Evolutionary conservation across 2,329 filamentous ascomycete genomes (phyloP), one percentile per base, ranked within the genome.

Genomic region (Lojkania enalia): DNA sequence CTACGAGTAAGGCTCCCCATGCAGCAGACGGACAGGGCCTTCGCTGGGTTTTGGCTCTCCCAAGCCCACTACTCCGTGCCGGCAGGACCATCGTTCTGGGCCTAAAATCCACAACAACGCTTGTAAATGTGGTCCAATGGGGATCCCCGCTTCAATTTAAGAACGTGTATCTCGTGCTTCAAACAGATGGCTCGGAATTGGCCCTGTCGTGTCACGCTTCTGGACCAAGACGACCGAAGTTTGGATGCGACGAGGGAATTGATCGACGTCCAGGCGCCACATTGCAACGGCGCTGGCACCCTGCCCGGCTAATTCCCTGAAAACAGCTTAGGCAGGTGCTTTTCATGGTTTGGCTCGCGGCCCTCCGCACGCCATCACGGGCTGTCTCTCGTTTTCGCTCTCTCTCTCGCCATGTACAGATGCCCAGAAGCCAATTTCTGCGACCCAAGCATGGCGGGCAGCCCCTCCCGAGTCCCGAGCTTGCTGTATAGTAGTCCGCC

Each of bases 201-300:
- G 9, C 16, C 20, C 31, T 42, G 31, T 20, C 29, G 39, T 48
- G 44, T 35, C 29, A 43, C 29, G 35, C 39, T 42, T 42, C 44
- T 39, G n/a, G 41, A 44, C 21, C 16, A 21, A 30, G 18, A n/a
- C n/a, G 27, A 5, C 31, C 37, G 39, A 46, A 31, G 39, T 39
- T 33, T 32, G 33, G 35, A 18, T 35, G 35, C 2, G 35, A 44
- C 19, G 31, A 39, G 35, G 27, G 14, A 12, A 30, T n/a, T 20
- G 29, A 29, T 30, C 43, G 32, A 25, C 43, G 37, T 31, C 16
- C 5, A 27, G 27, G 32, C 43, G 36, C 35, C 36, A 31, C 29
- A 42, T 20, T 46, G 36, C 19, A 46, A 39, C 36, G 36, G 36
- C 36, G 36, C 36, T 25, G 35, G 21, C 5, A 29, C 36, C 37